A percentile compares a stretch with the other conserved stretches of the same genome.
Conservation (phyloP, 2,329 filamentous ascomycete species). For the Penicillium sp. region DNA sequence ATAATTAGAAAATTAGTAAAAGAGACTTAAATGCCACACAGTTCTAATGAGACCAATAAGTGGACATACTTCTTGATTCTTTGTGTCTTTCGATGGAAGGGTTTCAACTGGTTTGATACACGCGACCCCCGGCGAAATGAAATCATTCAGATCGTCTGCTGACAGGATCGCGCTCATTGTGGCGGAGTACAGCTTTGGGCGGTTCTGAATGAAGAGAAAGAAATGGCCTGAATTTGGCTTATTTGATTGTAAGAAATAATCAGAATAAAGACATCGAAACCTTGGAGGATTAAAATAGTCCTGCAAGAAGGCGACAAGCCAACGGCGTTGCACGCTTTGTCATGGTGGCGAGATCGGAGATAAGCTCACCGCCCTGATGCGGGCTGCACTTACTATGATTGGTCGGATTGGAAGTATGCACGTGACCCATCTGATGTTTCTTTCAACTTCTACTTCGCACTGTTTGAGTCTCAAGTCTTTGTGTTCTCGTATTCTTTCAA, state of each 20-base stretch:
- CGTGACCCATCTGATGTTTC: not conserved
- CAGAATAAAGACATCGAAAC: not conserved
- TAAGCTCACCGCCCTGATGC: constrained; percentile 30
- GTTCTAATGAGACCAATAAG: constrained; percentile 7
- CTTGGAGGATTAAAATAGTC: constrained; percentile 6
- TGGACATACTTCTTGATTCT: constrained; percentile 46
- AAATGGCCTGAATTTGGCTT: not conserved
- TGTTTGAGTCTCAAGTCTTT: not conserved
- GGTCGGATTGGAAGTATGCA: not conserved
- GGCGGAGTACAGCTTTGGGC: constrained; percentile 18
- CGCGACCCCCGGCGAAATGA: constrained; percentile 94
- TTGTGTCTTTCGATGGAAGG: constrained; percentile 64
- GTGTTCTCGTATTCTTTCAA: not conserved
- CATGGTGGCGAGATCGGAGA: constrained; percentile 37
- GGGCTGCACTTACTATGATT: not conserved
- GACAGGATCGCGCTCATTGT: constrained; percentile 96
- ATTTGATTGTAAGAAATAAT: not conserved
- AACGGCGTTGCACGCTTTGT: constrained; percentile 31
- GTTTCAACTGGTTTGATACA: constrained; percentile 98
- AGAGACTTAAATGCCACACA: constrained; percentile 1
- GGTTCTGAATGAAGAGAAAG: constrained; percentile 9
- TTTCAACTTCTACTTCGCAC: not conserved
- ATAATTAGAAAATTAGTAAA: constrained; percentile 24
- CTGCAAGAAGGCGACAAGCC: constrained; percentile 11
- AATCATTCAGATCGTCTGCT: constrained; percentile 95